Base-by-base conservation (phyloP, 768 basidiomycete genomes). In the Sarcodon aspratus region DNA sequence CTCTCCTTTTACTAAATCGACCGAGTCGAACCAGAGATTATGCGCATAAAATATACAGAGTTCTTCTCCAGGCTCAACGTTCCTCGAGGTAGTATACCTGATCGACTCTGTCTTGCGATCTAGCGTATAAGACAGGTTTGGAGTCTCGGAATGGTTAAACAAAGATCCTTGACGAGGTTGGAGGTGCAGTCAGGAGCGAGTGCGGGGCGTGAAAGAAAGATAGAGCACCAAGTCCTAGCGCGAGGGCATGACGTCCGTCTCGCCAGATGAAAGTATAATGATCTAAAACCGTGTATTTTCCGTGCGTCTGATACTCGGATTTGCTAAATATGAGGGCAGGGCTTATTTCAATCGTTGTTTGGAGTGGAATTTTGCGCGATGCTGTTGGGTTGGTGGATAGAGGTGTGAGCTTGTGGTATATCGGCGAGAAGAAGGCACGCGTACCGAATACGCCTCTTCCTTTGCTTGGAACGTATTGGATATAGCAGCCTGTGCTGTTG, bases 31-130 rank as follows among this genome's bases (percentile, higher is more conserved):
- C 81, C 80, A 82, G 5, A 82, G 69, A 17, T 74, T 74, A 50
- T 76, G 76, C 3, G 80, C 84, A 57, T 89, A 85, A 58, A 76
- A 86, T 51, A 91, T 88, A 57, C 80, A 85, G 10, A 90, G 71
- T 60, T 93, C 89, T 56, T 92, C 85, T 31, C 71, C 79, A 1
- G 69, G 58, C 12, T 70, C 51, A 32, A 92, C 65, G 18, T 68
- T 58, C 6, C 77, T 75, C 6, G 66, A 63, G 0, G 85, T 78
- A 1, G 67, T 72, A 56, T 81, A 90, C 49, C 67, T 68, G 52
- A 90, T 86, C 8, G 78, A 75, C 50, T 82, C 76, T 0, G 68
- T 73, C 1, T 61, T 51, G 0, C 63, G 51, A 51, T 87, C 78
- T 12, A 82, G 60, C 0, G 66, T 64, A 62, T 78, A 89, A 0